Evolutionary conservation across 129 eudicot genomes (phyloP).

Genomic region (Lactuca saligna): DNA sequence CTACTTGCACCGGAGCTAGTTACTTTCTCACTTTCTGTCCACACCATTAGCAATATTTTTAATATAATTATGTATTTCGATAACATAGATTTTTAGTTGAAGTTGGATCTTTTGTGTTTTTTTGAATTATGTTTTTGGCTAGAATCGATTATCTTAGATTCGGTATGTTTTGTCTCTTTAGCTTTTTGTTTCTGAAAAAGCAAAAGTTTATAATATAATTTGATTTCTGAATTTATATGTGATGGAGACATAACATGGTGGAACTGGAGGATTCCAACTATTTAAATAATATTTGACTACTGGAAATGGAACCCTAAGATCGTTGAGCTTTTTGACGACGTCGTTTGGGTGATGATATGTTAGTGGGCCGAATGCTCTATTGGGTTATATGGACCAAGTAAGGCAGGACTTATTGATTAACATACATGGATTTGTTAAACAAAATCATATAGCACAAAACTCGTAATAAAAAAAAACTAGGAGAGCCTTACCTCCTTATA

Average conservation of each 20-base stretch:
- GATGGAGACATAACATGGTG: background rate
- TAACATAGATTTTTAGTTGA: background rate
- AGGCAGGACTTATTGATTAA: too few relatives aligned
- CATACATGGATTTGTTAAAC: too few relatives aligned
- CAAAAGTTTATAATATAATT: background rate
- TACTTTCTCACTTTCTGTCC: conserved; percentile 88
- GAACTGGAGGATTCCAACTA: background rate
- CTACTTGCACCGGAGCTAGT: conserved; percentile 89
- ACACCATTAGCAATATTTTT: conserved; percentile 44
- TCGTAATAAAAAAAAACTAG: too few relatives aligned
- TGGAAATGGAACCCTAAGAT: background rate
- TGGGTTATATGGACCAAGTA: background rate
- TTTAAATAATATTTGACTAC: conserved; percentile 10
- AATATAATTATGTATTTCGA: background rate
- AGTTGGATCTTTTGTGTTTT: conserved; percentile 15
- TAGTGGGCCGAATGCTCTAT: background rate
- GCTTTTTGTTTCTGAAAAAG: conserved; percentile 21
- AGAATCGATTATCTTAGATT: conserved; percentile 16
- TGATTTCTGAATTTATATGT: background rate
- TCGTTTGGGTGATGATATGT: background rate
- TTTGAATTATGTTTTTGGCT: conserved; percentile 8
- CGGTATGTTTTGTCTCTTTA: conserved; percentile 4
- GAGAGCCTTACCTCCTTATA: too few relatives aligned
- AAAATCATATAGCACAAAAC: too few relatives aligned
- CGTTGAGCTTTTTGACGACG: too few relatives aligned